Evolutionary conservation across 306 rosid species (phyloP).

Genomic region (Cicer pinnatifidum): DNA sequence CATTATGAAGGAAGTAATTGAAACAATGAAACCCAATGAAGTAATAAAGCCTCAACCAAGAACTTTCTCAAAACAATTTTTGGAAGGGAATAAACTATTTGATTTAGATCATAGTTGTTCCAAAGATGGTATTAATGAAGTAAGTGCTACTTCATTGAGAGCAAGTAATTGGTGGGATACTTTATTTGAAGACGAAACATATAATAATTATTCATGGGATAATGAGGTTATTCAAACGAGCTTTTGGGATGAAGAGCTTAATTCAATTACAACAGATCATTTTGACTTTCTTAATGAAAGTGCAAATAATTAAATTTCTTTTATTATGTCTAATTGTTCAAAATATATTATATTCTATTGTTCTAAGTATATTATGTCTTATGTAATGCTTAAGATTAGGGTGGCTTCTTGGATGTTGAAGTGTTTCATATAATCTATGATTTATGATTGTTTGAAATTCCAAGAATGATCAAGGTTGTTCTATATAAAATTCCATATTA

Average conservation of each 20-base stretch:
- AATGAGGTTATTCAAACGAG: background rate
- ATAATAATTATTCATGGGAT: background rate
- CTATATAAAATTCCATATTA: too few species aligned
- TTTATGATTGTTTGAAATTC: too few species aligned
- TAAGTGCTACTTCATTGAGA: background rate
- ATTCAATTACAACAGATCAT: background rate
- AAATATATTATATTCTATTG: too few species aligned
- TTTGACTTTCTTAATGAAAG: background rate
- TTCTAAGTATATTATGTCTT: too few species aligned
- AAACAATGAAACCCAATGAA: background rate
- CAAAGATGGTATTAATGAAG: background rate
- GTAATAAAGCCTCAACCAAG: conserved; percentile 39
- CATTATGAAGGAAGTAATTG: background rate
- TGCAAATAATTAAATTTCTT: background rate
- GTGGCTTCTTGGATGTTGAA: too few species aligned
- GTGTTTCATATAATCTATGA: too few species aligned
- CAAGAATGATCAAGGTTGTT: too few species aligned
- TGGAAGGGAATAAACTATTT: background rate
- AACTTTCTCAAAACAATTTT: conserved; percentile 19
- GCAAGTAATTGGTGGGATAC: conserved; percentile 30
- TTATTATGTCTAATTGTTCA: too few species aligned
- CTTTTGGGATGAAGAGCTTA: conserved; percentile 1
- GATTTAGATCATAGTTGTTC: background rate
- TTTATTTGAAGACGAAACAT: background rate
- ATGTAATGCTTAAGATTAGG: too few species aligned